A percentile compares a stretch with the other conserved stretches of the same genome.
phyloP scores from a whole-genome alignment of 2,329 filamentous ascomycete genomes.

The Scedosporium minutisporum region DNA sequence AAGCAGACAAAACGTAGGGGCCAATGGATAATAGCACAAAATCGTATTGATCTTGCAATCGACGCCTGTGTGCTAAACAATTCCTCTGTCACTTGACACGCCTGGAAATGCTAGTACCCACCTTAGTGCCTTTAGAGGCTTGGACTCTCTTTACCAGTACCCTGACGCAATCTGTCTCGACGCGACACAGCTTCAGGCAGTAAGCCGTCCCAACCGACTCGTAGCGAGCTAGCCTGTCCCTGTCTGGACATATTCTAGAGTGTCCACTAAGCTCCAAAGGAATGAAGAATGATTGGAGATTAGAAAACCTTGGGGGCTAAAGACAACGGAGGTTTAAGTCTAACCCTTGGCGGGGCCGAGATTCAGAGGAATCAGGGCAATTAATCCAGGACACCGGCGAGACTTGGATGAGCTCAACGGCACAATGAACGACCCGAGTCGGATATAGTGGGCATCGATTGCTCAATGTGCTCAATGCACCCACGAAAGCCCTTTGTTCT shows the following conservation, averaged over 20 bases:
- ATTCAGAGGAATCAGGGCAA: neutral
- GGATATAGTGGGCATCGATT: neutral
- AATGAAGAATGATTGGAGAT: neutral
- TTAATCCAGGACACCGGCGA: neutral
- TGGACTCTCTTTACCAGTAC: neutral
- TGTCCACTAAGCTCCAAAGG: neutral
- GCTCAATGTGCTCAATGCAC: neutral
- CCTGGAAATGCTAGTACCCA: neutral
- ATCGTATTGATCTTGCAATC: neutral
- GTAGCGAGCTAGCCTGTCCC: neutral
- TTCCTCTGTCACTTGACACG: neutral
- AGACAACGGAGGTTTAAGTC: neutral
- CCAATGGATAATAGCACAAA: neutral
- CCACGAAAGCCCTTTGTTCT: neutral
- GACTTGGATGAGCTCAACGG: neutral
- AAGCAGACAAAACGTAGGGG: neutral
- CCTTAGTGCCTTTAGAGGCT: neutral
- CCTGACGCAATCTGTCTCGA: constrained; percentile 5
- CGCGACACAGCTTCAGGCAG: neutral
- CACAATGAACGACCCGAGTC: neutral
- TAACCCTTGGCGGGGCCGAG: neutral
- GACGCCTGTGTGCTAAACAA: neutral
- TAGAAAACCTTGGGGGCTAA: neutral
- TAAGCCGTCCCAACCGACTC: neutral
- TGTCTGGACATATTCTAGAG: neutral